phyloP scores from a whole-genome alignment of 257 asterid genomes.

The Jacaranda mimosifolia region DNA sequence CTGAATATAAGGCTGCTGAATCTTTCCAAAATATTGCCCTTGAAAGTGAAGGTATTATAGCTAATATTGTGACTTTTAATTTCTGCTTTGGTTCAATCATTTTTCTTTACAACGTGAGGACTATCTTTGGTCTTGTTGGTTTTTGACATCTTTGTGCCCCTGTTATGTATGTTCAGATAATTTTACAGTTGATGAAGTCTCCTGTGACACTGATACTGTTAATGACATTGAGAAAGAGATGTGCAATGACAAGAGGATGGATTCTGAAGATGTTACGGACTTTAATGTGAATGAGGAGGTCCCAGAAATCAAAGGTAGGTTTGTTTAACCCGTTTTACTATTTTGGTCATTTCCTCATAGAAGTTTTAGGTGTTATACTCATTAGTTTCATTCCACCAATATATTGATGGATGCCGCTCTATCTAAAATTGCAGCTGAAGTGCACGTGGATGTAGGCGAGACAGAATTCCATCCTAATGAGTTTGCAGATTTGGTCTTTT shows the following conservation, averaged over 20 bases:
- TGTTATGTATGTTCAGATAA: conserved; percentile 1
- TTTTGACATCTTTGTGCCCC: not conserved
- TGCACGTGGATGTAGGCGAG: not conserved
- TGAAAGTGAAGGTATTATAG: conserved; percentile 30
- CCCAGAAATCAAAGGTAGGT: conserved; percentile 17
- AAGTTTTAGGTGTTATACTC: not conserved
- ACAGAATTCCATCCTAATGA: not conserved
- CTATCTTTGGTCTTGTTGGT: not conserved
- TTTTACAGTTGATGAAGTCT: conserved; percentile 4
- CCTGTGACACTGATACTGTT: not conserved
- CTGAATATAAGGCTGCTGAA: conserved; percentile 6
- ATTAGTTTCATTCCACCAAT: not conserved
- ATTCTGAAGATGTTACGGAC: conserved; percentile 11
- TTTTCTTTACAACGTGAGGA: not conserved
- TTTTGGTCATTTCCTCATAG: not conserved
- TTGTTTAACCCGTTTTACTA: not conserved
- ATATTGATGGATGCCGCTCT: not conserved
- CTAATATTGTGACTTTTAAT: not conserved
- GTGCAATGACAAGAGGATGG: not conserved
- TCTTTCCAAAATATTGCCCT: not conserved
- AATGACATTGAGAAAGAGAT: conserved; percentile 29
- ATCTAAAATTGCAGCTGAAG: conserved; percentile 21
- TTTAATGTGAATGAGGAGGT: conserved; percentile 12
- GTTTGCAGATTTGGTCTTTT: not conserved
- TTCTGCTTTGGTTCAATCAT: not conserved